Base-by-base conservation (phyloP, 2,329 filamentous ascomycete genomes). In the Hypoxylon sp. region DNA sequence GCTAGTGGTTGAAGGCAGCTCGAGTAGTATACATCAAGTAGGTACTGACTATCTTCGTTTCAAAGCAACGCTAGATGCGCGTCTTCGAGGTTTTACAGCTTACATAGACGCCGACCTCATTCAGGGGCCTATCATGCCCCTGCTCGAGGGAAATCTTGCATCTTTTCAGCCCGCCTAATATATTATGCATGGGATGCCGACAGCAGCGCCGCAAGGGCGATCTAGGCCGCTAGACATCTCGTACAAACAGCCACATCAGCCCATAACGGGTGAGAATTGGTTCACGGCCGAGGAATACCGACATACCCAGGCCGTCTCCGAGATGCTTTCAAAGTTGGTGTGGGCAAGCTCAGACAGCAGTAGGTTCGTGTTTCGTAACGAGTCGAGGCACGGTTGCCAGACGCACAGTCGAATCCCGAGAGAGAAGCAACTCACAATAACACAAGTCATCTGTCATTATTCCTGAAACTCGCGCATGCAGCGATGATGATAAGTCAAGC, bases 211-310 rank as follows among this genome's bases (percentile, higher is more conserved):
- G 37, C 47, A 59, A 56, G 28, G 30, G 22, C 53, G 59, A 68
- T 69, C 64, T 68, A 63, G 68, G 59, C 61, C 61, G 51, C 44
- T 47, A 41, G 46, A 43, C 62, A 58, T 64, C 64, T 69, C 52
- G 58, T 58, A 57, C 64, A 62, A 57, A 41, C 66, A 67, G 70
- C 71, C 69, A 73, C 70, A 72, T 73, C 70, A 73, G 71, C 60
- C 71, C 72, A 73, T 56, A 61, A 59, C 64, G 61, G 52, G 41
- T 15, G 53, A 65, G 53, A 56, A 47, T 48, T 63, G 50, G 56
- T 54, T 58, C 54, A 56, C 48, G 32, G 53, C 51, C 47, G 43
- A 57, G 50, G 37, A 48, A 46, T 46, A 41, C 32, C 56, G 53
- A 56, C 20, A 47, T 53, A 50, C 43, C n/a, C 49, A 55, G 39